Base-by-base conservation (phyloP, 2,329 filamentous ascomycete species). In the Ophiostoma sp. region DNA sequence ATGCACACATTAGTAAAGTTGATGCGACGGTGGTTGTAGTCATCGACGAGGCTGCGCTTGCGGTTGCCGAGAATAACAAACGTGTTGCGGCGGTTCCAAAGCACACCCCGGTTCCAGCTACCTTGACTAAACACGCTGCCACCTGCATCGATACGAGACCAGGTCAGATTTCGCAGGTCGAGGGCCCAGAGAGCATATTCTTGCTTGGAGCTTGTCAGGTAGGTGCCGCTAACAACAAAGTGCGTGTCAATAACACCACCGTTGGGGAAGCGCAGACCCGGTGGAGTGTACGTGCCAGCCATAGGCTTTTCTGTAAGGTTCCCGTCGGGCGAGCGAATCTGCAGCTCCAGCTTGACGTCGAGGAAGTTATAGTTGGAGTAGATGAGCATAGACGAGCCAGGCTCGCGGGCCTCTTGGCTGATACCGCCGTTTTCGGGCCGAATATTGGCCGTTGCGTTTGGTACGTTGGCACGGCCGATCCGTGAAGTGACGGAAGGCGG, bases 291-390 rank as follows among this genome's bases (percentile, higher is more conserved):
- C 5, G 87, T 85, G 18, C 91, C 90, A 18, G 89, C 88, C 94
- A 99, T 98, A 40, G 90, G 86, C 78, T 91, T 93, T 77, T 99
- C 95, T 0, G 87, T 86, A 67, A 99, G 80, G 0, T 87, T 88
- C 42, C 95, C 94, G 76, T 98, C 93, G 1, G 92, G 86, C 8
- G 90, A 83, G 66, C 95, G 87, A 64, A 99, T 87, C 77, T 98
- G 95, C 49, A 99, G 81, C 78, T 99, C 95, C 38, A 99, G 81
- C 77, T 97, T 98, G 72, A 99, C 95, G 74, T 99, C 94, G 68
- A 99, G 78, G 75, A 99, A 99, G 78, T 99, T 98, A 79, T 99
- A 99, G 76, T 99, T 99, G 38, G 94, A 98, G 78, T 99, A 99
- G 63, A 99, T 96, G 71, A 99, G 84, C 93, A 98, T 97, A 1